Evolutionary conservation across 495 filamentous ascomycete genomes (phyloP).

Genomic region (Daldinia bambusicola): DNA sequence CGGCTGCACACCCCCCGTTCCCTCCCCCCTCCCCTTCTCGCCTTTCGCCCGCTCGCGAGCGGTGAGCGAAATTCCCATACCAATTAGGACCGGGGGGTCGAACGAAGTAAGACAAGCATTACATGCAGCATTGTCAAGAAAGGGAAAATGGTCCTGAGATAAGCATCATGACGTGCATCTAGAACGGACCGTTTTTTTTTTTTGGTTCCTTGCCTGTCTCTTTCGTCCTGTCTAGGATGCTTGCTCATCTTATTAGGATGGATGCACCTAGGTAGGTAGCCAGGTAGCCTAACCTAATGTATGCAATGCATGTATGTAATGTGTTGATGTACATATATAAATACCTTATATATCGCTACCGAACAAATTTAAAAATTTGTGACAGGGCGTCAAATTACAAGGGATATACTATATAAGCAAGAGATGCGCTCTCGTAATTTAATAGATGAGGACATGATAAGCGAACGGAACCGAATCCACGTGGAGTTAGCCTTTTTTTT

Average conservation of each 20-base stretch:
- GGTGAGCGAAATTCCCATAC: constrained; percentile 36
- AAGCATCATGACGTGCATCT: constrained; percentile 42
- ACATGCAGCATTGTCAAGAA: constrained; percentile 41
- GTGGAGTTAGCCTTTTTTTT: constrained; percentile 31
- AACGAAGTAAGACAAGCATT: constrained; percentile 44
- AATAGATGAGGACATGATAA: constrained; percentile 25
- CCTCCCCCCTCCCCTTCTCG: constrained; percentile 17
- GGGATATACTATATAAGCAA: background rate
- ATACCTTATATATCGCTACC: constrained; percentile 9
- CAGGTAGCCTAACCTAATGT: background rate
- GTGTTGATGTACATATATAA: too few species aligned
- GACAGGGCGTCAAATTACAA: background rate
- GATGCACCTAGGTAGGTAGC: too few species aligned
- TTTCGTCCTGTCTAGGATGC: background rate
- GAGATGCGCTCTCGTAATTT: constrained; percentile 1
- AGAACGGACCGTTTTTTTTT: constrained; percentile 8
- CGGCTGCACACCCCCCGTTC: background rate
- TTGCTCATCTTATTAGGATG: too few species aligned
- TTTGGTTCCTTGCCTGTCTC: background rate
- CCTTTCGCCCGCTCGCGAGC: constrained; percentile 29
- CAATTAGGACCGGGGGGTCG: constrained; percentile 35
- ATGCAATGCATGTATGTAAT: background rate
- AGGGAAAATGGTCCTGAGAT: constrained; percentile 43
- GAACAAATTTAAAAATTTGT: constrained; percentile 3
- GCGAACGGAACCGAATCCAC: constrained; percentile 37